These are phyloP conservation scores for Onygenales sp. DNA, from an alignment of 2,329 filamentous ascomycete genomes.

Conservation along the genomic window DNA sequence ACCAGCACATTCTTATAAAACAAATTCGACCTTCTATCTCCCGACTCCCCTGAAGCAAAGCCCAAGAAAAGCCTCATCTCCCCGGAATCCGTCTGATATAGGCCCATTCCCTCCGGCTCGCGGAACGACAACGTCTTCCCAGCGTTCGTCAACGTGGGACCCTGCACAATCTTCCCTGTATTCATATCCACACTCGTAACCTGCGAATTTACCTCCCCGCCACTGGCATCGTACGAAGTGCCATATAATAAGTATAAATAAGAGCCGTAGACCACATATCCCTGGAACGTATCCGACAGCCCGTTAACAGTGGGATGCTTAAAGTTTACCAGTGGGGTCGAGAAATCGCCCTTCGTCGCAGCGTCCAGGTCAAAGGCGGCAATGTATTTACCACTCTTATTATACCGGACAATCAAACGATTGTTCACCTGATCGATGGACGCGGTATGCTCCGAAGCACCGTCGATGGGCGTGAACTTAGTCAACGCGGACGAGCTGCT, in stretches of 20 bases:
- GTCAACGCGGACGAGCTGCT: not conserved
- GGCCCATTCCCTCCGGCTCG: conserved; percentile 15
- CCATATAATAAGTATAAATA: conserved; percentile 14
- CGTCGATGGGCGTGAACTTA: conserved; percentile 9
- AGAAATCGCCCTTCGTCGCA: conserved; percentile 12
- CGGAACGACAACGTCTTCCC: conserved; percentile 13
- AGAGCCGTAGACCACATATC: conserved; percentile 12
- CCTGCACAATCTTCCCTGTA: conserved; percentile 13
- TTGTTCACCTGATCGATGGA: conserved; percentile 14
- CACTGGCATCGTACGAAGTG: conserved; percentile 10
- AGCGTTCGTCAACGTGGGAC: conserved; percentile 13
- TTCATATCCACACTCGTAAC: conserved; percentile 14
- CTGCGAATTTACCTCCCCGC: conserved; percentile 12
- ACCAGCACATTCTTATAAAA: conserved; percentile 15
- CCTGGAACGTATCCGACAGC: conserved; percentile 10
- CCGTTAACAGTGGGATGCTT: conserved; percentile 8
- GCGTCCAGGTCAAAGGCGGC: conserved; percentile 11
- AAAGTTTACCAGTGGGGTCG: conserved; percentile 10
- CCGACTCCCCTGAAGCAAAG: conserved; percentile 14
- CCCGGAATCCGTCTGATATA: conserved; percentile 13
- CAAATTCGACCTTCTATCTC: conserved; percentile 13
- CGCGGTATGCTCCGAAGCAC: conserved; percentile 11
- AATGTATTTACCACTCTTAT: conserved; percentile 11
- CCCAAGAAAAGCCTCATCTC: conserved; percentile 15
- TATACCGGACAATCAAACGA: conserved; percentile 12